These are phyloP conservation scores for Pseudodiploospora longispora DNA, from an alignment of 2,329 filamentous ascomycete species.

Conservation along the genomic window DNA sequence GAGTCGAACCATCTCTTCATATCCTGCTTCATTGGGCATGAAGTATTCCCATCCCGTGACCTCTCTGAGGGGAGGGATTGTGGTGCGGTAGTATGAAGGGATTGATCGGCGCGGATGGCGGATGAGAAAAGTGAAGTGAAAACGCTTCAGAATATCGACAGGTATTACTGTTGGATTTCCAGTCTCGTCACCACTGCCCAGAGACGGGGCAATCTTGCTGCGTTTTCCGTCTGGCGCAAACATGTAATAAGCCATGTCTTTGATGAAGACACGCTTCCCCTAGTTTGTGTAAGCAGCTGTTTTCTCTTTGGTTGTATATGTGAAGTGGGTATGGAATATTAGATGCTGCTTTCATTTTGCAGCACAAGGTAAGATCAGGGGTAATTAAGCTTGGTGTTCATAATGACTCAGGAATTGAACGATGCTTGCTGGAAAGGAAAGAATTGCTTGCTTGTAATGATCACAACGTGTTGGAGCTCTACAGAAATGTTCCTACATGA, in stretches of 20 bases:
- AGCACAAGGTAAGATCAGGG: too few species aligned
- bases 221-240: constrained; percentile 64
- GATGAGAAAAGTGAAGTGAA: constrained; percentile 95
- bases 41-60: constrained; percentile 83
- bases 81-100: constrained; percentile 92
- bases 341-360: too few species aligned
- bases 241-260: constrained; percentile 93
- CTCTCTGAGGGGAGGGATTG: constrained; percentile 73
- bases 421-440: too few species aligned
- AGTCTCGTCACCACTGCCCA: constrained; percentile 56
- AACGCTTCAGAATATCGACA: constrained; percentile 61
- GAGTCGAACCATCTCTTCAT: constrained; percentile 74
- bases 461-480: too few species aligned
- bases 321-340: too few species aligned
- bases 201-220: constrained; percentile 69
- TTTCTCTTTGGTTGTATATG: background rate
- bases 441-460: too few species aligned
- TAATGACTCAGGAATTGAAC: too few species aligned
- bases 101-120: constrained; percentile 88
- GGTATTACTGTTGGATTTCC: constrained; percentile 84
- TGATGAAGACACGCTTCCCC: constrained; percentile 94
- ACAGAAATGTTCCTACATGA: too few species aligned
- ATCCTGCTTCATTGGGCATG: constrained; percentile 82
- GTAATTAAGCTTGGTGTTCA: too few species aligned
- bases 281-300: constrained; percentile 30